Conservation (phyloP, 345 rosid species). For the Odontarrhena argentea region DNA sequence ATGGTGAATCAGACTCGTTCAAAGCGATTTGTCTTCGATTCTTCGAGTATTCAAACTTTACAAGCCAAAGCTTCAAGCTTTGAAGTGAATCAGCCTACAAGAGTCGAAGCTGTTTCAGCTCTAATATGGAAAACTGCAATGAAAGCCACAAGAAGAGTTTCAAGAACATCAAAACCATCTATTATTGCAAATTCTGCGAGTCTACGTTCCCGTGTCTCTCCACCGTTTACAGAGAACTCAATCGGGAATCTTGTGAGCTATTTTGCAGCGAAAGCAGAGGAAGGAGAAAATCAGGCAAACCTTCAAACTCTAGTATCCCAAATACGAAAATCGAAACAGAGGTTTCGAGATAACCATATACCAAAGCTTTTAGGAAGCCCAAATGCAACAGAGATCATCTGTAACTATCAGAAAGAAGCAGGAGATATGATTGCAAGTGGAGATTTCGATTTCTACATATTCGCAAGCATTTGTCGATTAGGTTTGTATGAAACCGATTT, state of each 20-base stretch:
- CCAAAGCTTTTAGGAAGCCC: constrained; percentile 26
- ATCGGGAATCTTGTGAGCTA: constrained; percentile 51
- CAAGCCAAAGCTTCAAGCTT: constrained; percentile 41
- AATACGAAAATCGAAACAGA: constrained; percentile 37
- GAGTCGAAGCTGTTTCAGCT: constrained; percentile 57
- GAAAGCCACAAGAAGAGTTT: constrained; percentile 36
- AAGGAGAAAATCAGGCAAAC: constrained; percentile 31
- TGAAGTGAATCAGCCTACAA: constrained; percentile 45
- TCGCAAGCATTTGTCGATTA: constrained; percentile 34
- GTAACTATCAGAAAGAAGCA: constrained; percentile 29
- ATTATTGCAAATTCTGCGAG: constrained; percentile 43
- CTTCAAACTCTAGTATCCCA: constrained; percentile 32
- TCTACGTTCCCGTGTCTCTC: constrained; percentile 39
- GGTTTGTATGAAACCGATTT: constrained; percentile 43
- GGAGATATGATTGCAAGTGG: constrained; percentile 31
- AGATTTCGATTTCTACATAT: constrained; percentile 36
- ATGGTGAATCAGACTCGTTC: constrained; percentile 25
- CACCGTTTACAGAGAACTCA: constrained; percentile 42
- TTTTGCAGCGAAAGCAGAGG: constrained; percentile 37
- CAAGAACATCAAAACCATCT: constrained; percentile 38
- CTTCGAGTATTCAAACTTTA: constrained; percentile 28
- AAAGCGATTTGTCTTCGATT: constrained; percentile 33
- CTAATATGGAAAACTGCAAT: constrained; percentile 48
- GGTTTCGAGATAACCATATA: constrained; percentile 31
- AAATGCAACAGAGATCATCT: constrained; percentile 20